Base-by-base conservation (phyloP, 371 early-diverging fungal genomes). In the Mycotypha africana region DNA sequence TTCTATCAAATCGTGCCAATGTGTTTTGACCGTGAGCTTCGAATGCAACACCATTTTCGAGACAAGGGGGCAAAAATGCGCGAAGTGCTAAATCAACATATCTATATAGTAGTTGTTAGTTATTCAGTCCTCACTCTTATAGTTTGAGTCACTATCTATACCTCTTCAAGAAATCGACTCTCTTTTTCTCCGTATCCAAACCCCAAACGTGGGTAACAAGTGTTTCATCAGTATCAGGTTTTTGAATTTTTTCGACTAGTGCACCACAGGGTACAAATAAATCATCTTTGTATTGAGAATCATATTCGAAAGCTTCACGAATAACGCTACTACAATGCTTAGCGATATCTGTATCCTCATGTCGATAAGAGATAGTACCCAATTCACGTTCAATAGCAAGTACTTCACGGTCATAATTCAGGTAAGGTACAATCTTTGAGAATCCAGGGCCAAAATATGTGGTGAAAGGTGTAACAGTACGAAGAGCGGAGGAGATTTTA, bases 11-110 rank as follows among this genome's bases (percentile, higher is more conserved):
- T 15, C 86, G 70, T 22, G 81, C 68, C 45, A 85, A 51, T 10
- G 70, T 77, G 52, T 88, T 88, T 51, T 88, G 88, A 9, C 75
- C 77, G 51, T 88, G 88, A 7, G 84, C 76, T 55, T 86, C 88
- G 51, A 84, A 86, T 2, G 85, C 79, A 43, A 84, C 83, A 37
- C 86, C 86, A 47, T 83, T 78, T 45, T 73, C 60, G 9, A 84
- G 49, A 30, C 73, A 67, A 12, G 84, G 82, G 8, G 86, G 84
- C 33, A 87, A 47, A 51, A 86, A 78, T 10, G 83, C 79, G 39
- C 74, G 65, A 21, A 88, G 57, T 23, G 78, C 72, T 17, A 74
- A 57, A 15, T 67, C 55, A 34, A 67, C 53, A 44, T 74, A 81
- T 37, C 67, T 51, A 38, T 28, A 15, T 34, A 20, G 19, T 8